A percentile compares a stretch with the other conserved stretches of the same genome.
phyloP scores from a whole-genome alignment of 345 rosid genomes.

The Chamaenerion angustifolium region DNA sequence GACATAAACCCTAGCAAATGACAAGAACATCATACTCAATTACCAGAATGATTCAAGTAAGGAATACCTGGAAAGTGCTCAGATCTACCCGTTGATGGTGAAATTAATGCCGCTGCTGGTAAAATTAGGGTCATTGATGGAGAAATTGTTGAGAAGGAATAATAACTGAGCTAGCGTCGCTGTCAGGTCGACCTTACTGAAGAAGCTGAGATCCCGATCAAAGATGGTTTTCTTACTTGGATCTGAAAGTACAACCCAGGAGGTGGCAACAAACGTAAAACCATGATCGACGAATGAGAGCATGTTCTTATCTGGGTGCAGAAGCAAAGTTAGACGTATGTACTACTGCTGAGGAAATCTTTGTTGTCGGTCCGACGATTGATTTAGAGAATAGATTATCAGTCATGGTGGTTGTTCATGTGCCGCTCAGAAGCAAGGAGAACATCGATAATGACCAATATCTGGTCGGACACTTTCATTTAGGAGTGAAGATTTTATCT shows the following conservation, averaged over 20 bases:
- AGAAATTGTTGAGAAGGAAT: too few relatives aligned
- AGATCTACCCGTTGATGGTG: too few relatives aligned
- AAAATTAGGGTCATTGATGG: too few relatives aligned
- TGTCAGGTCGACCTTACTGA: conserved; percentile 45
- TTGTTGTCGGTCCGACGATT: conserved; percentile 33
- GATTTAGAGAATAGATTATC: conserved; percentile 74
- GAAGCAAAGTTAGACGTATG: conserved; percentile 73
- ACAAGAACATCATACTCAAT: too few relatives aligned
- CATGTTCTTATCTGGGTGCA: conserved; percentile 82
- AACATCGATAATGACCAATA: conserved; percentile 73
- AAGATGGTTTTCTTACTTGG: conserved; percentile 33
- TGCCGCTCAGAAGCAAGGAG: conserved; percentile 49
- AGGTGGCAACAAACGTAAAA: conserved; percentile 63
- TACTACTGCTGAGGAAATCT: conserved; percentile 61
- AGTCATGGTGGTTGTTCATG: conserved; percentile 46
- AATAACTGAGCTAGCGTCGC: conserved; percentile 3
- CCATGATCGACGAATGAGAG: conserved; percentile 62
- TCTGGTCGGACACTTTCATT: conserved; percentile 86
- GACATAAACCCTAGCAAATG: too few relatives aligned
- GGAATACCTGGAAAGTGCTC: too few relatives aligned
- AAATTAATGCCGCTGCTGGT: too few relatives aligned
- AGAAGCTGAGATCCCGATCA: conserved; percentile 46
- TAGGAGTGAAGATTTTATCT: too few relatives aligned
- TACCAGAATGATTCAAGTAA: too few relatives aligned
- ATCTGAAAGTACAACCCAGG: conserved; percentile 70